phyloP scores from a whole-genome alignment of 225 moss, liverwort and hornwort genomes.

The Thuidium tamariscinum region DNA sequence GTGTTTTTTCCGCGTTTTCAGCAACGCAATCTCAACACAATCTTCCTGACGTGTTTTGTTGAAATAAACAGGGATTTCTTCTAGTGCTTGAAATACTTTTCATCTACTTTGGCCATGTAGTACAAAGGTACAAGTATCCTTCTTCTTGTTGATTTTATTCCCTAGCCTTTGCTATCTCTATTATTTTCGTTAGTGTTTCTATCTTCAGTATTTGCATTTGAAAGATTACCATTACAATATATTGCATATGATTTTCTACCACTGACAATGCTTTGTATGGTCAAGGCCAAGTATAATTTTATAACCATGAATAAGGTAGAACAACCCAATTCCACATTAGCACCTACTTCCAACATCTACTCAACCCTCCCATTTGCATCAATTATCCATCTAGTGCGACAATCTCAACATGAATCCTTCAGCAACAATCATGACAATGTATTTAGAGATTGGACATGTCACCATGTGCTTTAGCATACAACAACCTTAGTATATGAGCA shows the following conservation, averaged over 20 bases:
- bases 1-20: no score
- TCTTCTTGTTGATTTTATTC: accelerated
- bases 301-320: neutral
- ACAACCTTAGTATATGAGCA: no score
- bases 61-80: no score
- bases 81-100: neutral
- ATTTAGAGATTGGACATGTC: accelerated
- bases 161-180: no score
- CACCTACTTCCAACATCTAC: neutral
- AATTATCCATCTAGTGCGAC: neutral
- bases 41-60: no score
- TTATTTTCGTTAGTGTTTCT: no score
- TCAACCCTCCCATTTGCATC: neutral
- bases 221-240: neutral
- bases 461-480: neutral
- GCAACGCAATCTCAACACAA: no score
- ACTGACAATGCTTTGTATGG: neutral
- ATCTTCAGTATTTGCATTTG: neutral
- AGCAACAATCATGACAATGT: neutral
- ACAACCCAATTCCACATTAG: accelerated
- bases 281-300: accelerated
- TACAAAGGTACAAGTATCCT: neutral
- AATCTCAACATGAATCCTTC: neutral
- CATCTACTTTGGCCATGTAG: accelerated
- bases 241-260: neutral